phyloP scores from a whole-genome alignment of 495 filamentous ascomycete genomes.

The Talaromyces stipitatus region DNA sequence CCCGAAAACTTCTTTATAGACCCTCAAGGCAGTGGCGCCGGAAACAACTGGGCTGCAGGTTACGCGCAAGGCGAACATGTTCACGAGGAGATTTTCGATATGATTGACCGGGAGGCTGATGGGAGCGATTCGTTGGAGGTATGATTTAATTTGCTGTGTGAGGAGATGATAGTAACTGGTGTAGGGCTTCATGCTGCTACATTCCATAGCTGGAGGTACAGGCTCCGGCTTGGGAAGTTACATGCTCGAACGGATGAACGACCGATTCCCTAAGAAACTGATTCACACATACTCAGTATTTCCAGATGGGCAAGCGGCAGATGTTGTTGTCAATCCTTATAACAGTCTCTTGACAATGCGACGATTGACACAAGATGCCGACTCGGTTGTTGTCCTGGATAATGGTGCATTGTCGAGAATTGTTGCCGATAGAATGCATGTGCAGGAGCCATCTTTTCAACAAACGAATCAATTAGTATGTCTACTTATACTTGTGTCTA shows the following conservation, averaged over 20 bases:
- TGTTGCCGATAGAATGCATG: conserved; percentile 86
- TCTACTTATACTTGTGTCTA: background rate
- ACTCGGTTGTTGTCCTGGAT: conserved; percentile 96
- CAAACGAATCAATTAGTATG: conserved; percentile 91
- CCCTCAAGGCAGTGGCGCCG: conserved; percentile 83
- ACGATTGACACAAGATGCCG: conserved; percentile 87
- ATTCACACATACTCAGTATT: conserved; percentile 99
- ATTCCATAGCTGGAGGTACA: conserved; percentile 95
- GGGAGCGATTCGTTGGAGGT: conserved; percentile 95
- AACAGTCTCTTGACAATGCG: conserved; percentile 92
- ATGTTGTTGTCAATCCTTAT: conserved; percentile 97
- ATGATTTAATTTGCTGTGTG: conserved; percentile 8
- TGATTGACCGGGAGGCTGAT: conserved; percentile 98
- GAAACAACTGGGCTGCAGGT: conserved; percentile 96
- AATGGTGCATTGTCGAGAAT: conserved; percentile 92
- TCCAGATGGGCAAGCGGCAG: conserved; percentile 76
- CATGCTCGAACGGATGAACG: conserved; percentile 92
- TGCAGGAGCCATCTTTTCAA: conserved; percentile 88
- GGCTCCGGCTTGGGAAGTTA: conserved; percentile 92
- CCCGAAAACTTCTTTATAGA: conserved; percentile 97
- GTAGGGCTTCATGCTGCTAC: conserved; percentile 93
- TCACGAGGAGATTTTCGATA: conserved; percentile 96
- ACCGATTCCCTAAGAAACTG: conserved; percentile 96
- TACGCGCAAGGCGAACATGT: conserved; percentile 88
- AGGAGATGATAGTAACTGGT: background rate